phyloP scores from a whole-genome alignment of 202 grass and related monocot genomes.

The Alloteropsis angusta region DNA sequence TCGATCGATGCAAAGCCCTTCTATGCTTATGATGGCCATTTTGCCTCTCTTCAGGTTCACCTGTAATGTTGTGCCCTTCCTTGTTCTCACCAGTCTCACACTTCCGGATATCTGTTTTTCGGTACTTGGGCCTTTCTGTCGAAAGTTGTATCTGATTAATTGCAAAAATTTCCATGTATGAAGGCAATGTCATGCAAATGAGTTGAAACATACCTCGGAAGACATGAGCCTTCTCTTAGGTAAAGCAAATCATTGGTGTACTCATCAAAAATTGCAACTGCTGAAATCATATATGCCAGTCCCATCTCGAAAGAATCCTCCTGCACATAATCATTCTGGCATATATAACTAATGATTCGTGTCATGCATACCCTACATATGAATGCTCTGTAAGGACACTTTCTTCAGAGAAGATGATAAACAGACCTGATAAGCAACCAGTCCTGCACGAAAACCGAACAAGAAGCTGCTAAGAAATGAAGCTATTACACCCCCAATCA shows the following conservation, averaged over 20 bases:
- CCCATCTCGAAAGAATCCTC: conserved; percentile 72
- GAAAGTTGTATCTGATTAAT: conserved; percentile 30
- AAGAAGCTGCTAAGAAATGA: conserved; percentile 70
- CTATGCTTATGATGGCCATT: conserved; percentile 21
- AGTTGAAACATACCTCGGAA: conserved; percentile 48
- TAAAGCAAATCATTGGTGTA: conserved; percentile 94
- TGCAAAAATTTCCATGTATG: conserved; percentile 7
- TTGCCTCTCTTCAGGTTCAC: conserved; percentile 6
- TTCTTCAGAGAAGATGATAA: neutral
- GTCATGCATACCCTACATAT: neutral
- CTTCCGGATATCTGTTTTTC: conserved; percentile 40
- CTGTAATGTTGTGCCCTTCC: conserved; percentile 1
- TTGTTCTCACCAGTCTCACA: conserved; percentile 10
- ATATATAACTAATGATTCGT: neutral
- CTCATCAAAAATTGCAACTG: conserved; percentile 74
- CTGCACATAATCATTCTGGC: conserved; percentile 12
- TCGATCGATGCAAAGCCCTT: conserved; percentile 36
- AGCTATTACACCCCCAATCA: conserved; percentile 47
- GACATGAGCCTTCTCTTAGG: conserved; percentile 85
- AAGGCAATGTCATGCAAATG: neutral
- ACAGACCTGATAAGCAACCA: conserved; percentile 67
- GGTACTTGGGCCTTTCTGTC: conserved; percentile 74
- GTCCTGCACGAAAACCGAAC: conserved; percentile 51
- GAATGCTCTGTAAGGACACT: neutral
- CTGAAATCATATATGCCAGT: conserved; percentile 64